A percentile compares a stretch with the other conserved stretches of the same genome.
Conservation (phyloP, 1,139 yeast species). For the Suhomyces panamericanus region DNA sequence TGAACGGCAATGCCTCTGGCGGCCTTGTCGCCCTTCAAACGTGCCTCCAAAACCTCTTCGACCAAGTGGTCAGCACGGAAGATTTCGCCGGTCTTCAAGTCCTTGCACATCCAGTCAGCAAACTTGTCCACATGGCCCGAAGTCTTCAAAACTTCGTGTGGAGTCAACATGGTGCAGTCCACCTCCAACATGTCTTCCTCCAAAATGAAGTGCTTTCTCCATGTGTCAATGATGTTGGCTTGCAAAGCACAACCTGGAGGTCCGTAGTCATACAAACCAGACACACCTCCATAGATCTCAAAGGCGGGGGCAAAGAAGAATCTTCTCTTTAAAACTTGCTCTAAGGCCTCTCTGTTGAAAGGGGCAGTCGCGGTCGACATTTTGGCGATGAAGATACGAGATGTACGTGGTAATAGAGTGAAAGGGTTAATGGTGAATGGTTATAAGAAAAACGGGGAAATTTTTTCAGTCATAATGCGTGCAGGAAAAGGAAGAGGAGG, state of each 20-base stretch:
- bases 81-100: constrained; percentile 92
- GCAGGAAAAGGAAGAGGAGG: background rate
- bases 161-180: constrained; percentile 96
- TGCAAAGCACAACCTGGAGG: constrained; percentile 99
- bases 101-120: constrained; percentile 99
- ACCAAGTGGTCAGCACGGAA: constrained; percentile 98
- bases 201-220: constrained; percentile 97
- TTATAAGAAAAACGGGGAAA: background rate
- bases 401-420: constrained; percentile 4
- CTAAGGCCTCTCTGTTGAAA: constrained; percentile 83
- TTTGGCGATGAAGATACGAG: constrained; percentile 11
- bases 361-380: constrained; percentile 41
- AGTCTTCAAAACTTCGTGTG: constrained; percentile 94
- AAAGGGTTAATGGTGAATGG: constrained; percentile 7
- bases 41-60: constrained; percentile 93
- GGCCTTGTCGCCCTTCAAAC: constrained; percentile 93
- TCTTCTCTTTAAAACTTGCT: constrained; percentile 88
- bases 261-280: constrained; percentile 97
- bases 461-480: constrained; percentile 3
- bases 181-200: constrained; percentile 99
- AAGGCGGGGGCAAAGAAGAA: constrained; percentile 97
- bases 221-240: constrained; percentile 88
- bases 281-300: constrained; percentile 97
- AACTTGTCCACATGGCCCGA: constrained; percentile 99
- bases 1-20: constrained; percentile 75